A percentile compares a stretch with the other conserved stretches of the same genome.
phyloP scores from a whole-genome alignment of 2,329 filamentous ascomycete species.

The Hysterium pulicare region DNA sequence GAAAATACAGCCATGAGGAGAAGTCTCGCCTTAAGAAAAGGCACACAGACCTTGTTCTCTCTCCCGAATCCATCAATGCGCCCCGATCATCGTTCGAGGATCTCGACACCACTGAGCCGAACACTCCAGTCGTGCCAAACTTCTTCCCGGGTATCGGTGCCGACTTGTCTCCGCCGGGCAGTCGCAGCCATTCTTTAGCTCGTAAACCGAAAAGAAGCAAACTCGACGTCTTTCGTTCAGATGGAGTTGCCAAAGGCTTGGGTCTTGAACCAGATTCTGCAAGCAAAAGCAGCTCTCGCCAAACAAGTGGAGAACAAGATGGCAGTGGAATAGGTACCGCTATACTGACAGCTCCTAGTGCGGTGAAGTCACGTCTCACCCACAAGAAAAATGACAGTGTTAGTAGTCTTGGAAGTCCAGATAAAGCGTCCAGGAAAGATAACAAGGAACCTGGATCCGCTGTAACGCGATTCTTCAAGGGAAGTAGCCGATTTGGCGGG shows the following conservation, averaged over 20 bases:
- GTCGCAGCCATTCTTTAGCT: slow-evolving; percentile 27
- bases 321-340: slow-evolving; percentile 25
- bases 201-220: slow-evolving; percentile 37
- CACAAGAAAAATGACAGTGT: slow-evolving; percentile 39
- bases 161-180: slow-evolving; percentile 35
- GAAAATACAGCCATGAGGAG: slow-evolving; percentile 15
- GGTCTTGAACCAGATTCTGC: slow-evolving; percentile 21
- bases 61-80: slow-evolving; percentile 24
- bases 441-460: slow-evolving; percentile 48
- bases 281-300: slow-evolving; percentile 20
- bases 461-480: slow-evolving; percentile 74
- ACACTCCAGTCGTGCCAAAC: slow-evolving; percentile 30
- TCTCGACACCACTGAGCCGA: slow-evolving; percentile 37
- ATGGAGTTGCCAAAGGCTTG: slow-evolving; percentile 32
- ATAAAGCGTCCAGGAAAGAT: slow-evolving; percentile 32
- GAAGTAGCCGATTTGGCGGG: slow-evolving; percentile 64
- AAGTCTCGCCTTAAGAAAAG: slow-evolving; percentile 19
- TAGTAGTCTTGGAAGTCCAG: slow-evolving; percentile 28
- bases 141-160: slow-evolving; percentile 31
- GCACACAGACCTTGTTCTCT: slow-evolving; percentile 14
- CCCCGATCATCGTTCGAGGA: slow-evolving; percentile 38
- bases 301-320: slow-evolving; percentile 32
- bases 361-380: slow-evolving; percentile 29
- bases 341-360: slow-evolving; percentile 29
- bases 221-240: slow-evolving; percentile 41